Evolutionary conservation across 345 rosid species (phyloP).

Genomic region (Citrus cavaleriei): DNA sequence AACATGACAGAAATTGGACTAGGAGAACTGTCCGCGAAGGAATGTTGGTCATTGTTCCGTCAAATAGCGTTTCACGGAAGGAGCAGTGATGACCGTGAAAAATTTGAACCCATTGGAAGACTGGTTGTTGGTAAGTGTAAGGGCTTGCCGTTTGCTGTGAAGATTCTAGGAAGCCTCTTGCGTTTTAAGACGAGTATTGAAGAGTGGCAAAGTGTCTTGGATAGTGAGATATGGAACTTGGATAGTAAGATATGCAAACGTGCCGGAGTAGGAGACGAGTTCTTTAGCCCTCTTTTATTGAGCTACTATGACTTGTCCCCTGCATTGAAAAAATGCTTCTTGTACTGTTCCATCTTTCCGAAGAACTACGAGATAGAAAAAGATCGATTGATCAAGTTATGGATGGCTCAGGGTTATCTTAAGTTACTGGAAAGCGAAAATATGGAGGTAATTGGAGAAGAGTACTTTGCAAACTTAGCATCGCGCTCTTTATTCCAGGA

Average conservation of each 20-base stretch:
- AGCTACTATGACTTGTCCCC: not conserved
- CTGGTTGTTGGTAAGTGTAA: not conserved
- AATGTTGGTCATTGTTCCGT: not conserved
- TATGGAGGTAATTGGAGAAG: not conserved
- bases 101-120: not conserved
- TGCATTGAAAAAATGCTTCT: not conserved
- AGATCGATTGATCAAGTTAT: not conserved
- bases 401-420: constrained; percentile 8
- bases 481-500: not conserved
- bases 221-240: not conserved
- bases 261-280: too few relatives aligned
- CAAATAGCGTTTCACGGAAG: not conserved
- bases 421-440: not conserved
- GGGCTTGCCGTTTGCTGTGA: not conserved
- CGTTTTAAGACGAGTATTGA: not conserved
- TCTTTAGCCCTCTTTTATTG: not conserved
- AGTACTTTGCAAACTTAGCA: not conserved
- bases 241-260: too few relatives aligned
- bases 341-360: constrained; percentile 21
- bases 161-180: not conserved
- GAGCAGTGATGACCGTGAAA: not conserved
- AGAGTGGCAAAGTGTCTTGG: not conserved
- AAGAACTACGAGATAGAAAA: not conserved
- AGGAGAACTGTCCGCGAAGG: not conserved
- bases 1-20: not conserved